Evolutionary conservation across 805 yeast species (phyloP).

Genomic region (Lachancea sp.): DNA sequence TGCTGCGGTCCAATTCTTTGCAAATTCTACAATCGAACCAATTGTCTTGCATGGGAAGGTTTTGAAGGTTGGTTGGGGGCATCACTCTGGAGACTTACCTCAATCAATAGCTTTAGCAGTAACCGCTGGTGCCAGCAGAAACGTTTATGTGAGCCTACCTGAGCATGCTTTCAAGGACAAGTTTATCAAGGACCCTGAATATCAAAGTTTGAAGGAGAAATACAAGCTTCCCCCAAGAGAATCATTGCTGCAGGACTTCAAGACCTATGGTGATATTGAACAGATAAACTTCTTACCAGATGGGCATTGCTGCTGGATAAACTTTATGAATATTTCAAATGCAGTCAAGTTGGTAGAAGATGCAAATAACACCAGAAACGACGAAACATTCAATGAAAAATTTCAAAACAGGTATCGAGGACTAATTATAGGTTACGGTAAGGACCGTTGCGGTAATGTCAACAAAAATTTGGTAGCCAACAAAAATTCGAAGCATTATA

Average conservation of each 20-base stretch:
- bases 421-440: conserved; percentile 62
- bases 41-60: conserved; percentile 55
- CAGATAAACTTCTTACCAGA: conserved; percentile 67
- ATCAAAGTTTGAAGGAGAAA: conserved; percentile 25
- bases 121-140: conserved; percentile 69
- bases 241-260: conserved; percentile 52
- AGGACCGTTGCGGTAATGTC: conserved; percentile 70
- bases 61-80: conserved; percentile 66
- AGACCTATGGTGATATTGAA: conserved; percentile 62
- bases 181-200: conserved; percentile 29
- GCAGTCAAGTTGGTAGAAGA: conserved; percentile 61
- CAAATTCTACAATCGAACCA: conserved; percentile 52
- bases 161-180: conserved; percentile 37
- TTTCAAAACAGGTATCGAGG: conserved; percentile 43
- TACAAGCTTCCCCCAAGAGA: conserved; percentile 41
- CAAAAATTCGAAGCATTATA: conserved; percentile 40
- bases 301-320: conserved; percentile 68
- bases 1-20: conserved; percentile 61
- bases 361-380: conserved; percentile 38
- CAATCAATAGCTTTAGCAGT: conserved; percentile 55
- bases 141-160: conserved; percentile 62
- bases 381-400: conserved; percentile 34
- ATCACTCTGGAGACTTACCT: conserved; percentile 56
- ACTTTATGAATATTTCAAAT: conserved; percentile 55
- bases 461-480: conserved; percentile 38